These are phyloP conservation scores for Backusella parvicylindrica DNA, from an alignment of 192 early-diverging fungal genomes.

Conservation along the genomic window DNA sequence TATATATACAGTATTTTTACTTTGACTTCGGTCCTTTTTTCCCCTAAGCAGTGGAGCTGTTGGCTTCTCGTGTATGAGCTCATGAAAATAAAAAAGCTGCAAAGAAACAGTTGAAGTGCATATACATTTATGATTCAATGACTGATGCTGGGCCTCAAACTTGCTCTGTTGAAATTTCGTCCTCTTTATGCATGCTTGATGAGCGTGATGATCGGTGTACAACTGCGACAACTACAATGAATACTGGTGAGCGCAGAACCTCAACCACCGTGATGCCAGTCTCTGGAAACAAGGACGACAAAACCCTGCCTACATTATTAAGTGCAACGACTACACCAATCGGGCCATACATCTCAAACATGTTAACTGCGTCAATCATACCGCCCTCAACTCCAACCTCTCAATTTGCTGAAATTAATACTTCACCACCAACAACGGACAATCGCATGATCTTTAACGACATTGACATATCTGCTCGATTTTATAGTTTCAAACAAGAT, in stretches of 20 bases:
- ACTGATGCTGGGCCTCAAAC: constrained; percentile 1
- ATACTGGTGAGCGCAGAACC: neutral
- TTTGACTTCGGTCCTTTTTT: too few species aligned
- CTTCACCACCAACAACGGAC: neutral
- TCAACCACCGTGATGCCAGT: neutral
- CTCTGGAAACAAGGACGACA: neutral
- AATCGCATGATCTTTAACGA: neutral
- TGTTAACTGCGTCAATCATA: neutral
- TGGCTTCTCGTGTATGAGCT: too few species aligned
- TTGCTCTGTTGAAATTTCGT: neutral
- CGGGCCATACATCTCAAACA: neutral
- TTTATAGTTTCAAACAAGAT: neutral
- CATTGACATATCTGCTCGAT: neutral
- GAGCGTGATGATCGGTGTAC: neutral
- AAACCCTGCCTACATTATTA: neutral
- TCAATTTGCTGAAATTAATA: neutral
- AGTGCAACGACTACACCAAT: neutral
- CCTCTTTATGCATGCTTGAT: neutral
- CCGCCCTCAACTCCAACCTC: neutral
- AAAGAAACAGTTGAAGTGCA: neutral
- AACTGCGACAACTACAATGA: neutral
- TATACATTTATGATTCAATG: constrained; percentile 1
- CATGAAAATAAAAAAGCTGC: too few species aligned
- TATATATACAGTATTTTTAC: too few species aligned
- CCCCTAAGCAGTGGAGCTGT: too few species aligned